Evolutionary conservation across 306 rosid species (phyloP).

Genomic region (Medicago ruthenica): DNA sequence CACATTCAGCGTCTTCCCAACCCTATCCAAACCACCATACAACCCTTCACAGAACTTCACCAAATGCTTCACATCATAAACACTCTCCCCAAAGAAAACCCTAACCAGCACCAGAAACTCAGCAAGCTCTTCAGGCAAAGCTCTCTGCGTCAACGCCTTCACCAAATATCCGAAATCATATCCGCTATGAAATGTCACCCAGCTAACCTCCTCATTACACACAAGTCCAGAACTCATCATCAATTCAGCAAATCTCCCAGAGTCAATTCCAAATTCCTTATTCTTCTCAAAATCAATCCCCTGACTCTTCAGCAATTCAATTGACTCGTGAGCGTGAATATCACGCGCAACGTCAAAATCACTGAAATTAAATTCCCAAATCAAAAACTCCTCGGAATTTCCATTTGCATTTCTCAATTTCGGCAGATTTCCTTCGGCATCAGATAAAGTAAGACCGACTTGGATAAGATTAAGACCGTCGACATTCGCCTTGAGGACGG

Average conservation of each 20-base stretch:
- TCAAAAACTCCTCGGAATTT: neutral
- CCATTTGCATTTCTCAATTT: slow-evolving; percentile 54
- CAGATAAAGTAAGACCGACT: slow-evolving; percentile 67
- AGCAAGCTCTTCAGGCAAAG: slow-evolving; percentile 50
- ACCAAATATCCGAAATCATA: slow-evolving; percentile 79
- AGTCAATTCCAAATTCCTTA: slow-evolving; percentile 49
- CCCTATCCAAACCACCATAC: slow-evolving; percentile 67
- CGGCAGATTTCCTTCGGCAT: slow-evolving; percentile 59
- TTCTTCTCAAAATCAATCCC: slow-evolving; percentile 71
- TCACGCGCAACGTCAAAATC: slow-evolving; percentile 72
- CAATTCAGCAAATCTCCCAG: slow-evolving; percentile 58
- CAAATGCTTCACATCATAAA: slow-evolving; percentile 74
- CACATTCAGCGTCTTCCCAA: slow-evolving; percentile 50
- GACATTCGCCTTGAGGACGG: slow-evolving; percentile 66
- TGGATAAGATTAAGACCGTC: slow-evolving; percentile 66
- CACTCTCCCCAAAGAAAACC: slow-evolving; percentile 60
- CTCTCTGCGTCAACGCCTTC: slow-evolving; percentile 56
- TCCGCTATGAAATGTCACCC: slow-evolving; percentile 76
- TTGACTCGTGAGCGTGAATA: slow-evolving; percentile 60
- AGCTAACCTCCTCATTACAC: slow-evolving; percentile 52
- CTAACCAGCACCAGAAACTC: slow-evolving; percentile 49
- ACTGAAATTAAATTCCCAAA: slow-evolving; percentile 75
- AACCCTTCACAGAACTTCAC: slow-evolving; percentile 52
- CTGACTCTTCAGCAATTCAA: slow-evolving; percentile 60
- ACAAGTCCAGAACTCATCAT: slow-evolving; percentile 82